Base-by-base conservation (phyloP, 768 basidiomycete species). In the Suillus discolor region DNA sequence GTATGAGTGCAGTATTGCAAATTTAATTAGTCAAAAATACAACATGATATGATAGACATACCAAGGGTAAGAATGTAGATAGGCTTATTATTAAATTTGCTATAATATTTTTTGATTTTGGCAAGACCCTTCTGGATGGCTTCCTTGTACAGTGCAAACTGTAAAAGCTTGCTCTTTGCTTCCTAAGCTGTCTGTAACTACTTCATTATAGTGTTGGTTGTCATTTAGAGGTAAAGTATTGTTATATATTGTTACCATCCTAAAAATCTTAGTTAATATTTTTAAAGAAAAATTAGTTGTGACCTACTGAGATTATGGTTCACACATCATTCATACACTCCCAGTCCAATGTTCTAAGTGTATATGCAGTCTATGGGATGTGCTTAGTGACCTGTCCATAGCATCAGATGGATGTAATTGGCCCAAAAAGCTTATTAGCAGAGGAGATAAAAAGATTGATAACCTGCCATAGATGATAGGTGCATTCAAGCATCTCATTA, bases 141-240 rank as follows among this genome's bases (percentile, higher is more conserved):
- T 15, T 41, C 41, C 41, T 41, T 41, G 41, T 42, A 42, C 42
- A 42, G 42, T 6, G 20, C 5, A 9, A 45, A 79, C 3, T 41
- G 12, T 0, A 36, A 25, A 15, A 68, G 11, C 0, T 64, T 20
- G 2, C 20, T 44, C 66, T 76, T 78, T 9, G 38, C 62, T 23
- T 77, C 75, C 76, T 74, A 78, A 1, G 68, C 67, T 0, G 68
- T 68, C 13, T 68, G 73, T 0, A 79, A 69, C 2, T 71, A 65
- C 42, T 79, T 73, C 18, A 79, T 44, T 68, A 77, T 1, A 79
- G 68, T 0, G 74, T 78, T 1, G 71, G 71, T 2, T 65, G 62
- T 4, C 62, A 15, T 15, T 76, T 71, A 0, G 73, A 61, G 0
- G 73, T 78, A 60, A 79, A 77, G 25, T 47, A 28, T 7, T 76